Base-by-base conservation (phyloP, 805 yeast genomes). In the Ogataea pini region DNA sequence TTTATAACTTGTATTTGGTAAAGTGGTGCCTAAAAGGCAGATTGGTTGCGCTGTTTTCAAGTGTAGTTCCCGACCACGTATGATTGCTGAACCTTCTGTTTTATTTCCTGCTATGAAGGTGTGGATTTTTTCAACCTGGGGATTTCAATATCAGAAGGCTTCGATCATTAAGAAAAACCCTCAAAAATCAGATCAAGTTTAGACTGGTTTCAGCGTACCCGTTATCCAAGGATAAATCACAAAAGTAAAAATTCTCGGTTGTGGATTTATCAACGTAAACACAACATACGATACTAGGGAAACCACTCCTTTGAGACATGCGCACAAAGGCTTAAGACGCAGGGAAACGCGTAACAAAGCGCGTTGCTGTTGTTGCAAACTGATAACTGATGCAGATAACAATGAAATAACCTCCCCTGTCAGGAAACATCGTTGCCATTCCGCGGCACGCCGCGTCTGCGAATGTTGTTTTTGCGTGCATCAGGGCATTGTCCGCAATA, bases 171-270 rank as follows among this genome's bases (percentile, higher is more conserved):
- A n/a, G n/a, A n/a, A n/a, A n/a, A n/a, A n/a, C n/a, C n/a, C n/a
- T n/a, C n/a, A n/a, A 31, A 31, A 31, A 31, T 14, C 42, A 39
- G 42, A 39, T 39, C 42, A 27, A 27, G 14, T 27, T 39, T 18
- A 28, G 25, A 13, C 22, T 10, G 12, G 42, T 39, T 39, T 39
- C 42, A 39, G 42, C 25, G 33, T 39, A 27, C 32, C 33, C 25
- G 18, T 39, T 17, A 10, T 3, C 16, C 17, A 2, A 13, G n/a
- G 17, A 20, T 38, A 37, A 37, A 37, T 13, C 42, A 39, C 33
- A 39, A 27, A 17, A 39, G 19, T 25, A 39, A 39, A 22, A 39
- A 39, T 39, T 39, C 42, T 39, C 42, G 32, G 18, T 18, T 27
- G 31, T 25, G 32, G 24, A 37, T 31, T 7, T 28, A 24, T 22